A percentile compares a stretch with the other conserved stretches of the same genome.
These are phyloP conservation scores for Eutrema salsugineum DNA, from an alignment of 441 rosid genomes.

Conservation along the genomic window DNA sequence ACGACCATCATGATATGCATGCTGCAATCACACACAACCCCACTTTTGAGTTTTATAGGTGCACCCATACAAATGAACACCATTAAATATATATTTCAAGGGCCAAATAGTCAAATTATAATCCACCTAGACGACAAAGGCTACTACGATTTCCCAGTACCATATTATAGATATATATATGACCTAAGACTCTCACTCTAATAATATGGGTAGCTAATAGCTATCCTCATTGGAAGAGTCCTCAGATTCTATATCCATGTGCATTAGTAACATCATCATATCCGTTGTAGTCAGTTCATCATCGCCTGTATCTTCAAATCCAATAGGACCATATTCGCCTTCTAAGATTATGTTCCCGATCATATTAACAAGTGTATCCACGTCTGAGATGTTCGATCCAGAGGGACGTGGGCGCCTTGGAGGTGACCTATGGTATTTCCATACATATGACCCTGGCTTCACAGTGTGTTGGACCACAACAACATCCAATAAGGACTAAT, in stretches of 20 bases:
- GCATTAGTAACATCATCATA: slow-evolving; percentile 49
- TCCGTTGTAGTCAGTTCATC: slow-evolving; percentile 45
- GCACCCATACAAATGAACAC: slow-evolving; percentile 14
- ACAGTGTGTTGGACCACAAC: slow-evolving; percentile 78
- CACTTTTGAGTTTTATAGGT: slow-evolving; percentile 7
- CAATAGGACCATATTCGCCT: slow-evolving; percentile 44
- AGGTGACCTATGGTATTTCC: slow-evolving; percentile 70
- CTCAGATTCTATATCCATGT: slow-evolving; percentile 42
- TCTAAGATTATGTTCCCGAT: slow-evolving; percentile 47
- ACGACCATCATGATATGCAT: slow-evolving; percentile 71
- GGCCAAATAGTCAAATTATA: background rate
- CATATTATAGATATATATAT: slow-evolving; percentile 8
- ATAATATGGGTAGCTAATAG: slow-evolving; percentile 9
- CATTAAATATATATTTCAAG: slow-evolving; percentile 17
- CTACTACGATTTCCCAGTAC: slow-evolving; percentile 7
- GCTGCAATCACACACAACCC: slow-evolving; percentile 52
- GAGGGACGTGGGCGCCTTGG: slow-evolving; percentile 46
- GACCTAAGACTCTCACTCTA: slow-evolving; percentile 27
- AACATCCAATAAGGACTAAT: slow-evolving; percentile 49
- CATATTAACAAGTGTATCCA: slow-evolving; percentile 44
- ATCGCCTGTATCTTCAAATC: slow-evolving; percentile 42
- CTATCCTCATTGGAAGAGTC: slow-evolving; percentile 49
- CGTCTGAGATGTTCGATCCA: slow-evolving; percentile 36
- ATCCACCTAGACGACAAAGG: background rate
- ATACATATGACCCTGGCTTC: slow-evolving; percentile 76